Percentiles rank a stretch among this genome's conserved stretches.
These are phyloP conservation scores for Fusarium sp. DNA, from an alignment of 2,329 filamentous ascomycete species.

Conservation along the genomic window DNA sequence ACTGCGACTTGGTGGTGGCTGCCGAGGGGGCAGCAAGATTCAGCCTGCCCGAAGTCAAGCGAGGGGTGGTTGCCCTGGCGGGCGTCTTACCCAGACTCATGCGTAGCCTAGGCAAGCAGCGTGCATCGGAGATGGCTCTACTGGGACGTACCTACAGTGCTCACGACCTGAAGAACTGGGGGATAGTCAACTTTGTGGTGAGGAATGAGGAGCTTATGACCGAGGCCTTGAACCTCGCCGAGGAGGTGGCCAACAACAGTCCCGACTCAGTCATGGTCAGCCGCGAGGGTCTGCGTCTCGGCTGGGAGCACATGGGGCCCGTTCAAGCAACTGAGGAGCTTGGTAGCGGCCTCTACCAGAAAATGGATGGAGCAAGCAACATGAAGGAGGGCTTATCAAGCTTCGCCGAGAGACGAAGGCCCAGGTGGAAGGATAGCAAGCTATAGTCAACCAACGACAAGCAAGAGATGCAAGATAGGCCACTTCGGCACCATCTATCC, in stretches of 20 bases:
- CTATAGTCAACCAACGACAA: not conserved
- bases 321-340: constrained; percentile 60
- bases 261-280: constrained; percentile 79
- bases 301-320: constrained; percentile 76
- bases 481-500: not conserved
- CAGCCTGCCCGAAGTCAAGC: constrained; percentile 64
- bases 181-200: constrained; percentile 39
- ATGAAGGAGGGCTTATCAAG: constrained; percentile 76
- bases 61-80: constrained; percentile 65
- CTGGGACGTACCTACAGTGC: constrained; percentile 60
- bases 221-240: constrained; percentile 70
- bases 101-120: constrained; percentile 57
- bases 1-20: constrained; percentile 67
- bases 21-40: constrained; percentile 61
- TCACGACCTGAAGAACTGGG: constrained; percentile 47
- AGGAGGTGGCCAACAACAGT: constrained; percentile 70
- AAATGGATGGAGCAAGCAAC: constrained; percentile 72
- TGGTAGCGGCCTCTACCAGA: constrained; percentile 60
- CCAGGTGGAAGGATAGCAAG: constrained; percentile 68
- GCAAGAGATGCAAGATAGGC: not conserved
- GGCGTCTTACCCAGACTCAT: constrained; percentile 65
- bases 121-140: constrained; percentile 62
- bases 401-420: constrained; percentile 78
- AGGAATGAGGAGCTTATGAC: constrained; percentile 55
- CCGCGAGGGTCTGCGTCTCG: constrained; percentile 74